Conservation (phyloP, 768 basidiomycete genomes). For the Leccinum uliginosum region DNA sequence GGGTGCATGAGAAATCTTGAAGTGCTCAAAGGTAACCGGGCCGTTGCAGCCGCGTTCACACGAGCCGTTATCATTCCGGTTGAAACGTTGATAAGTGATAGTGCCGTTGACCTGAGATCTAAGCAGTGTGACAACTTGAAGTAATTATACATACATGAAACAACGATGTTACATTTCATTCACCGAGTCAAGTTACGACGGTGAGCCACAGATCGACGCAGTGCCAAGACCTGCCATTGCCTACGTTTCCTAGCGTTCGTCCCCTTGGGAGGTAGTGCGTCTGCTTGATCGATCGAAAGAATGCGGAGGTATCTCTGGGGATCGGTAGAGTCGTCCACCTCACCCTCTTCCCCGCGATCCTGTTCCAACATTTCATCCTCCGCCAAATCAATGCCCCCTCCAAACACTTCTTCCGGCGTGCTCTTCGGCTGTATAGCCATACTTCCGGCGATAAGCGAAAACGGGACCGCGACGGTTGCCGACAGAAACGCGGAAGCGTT, state of each 20-base stretch:
- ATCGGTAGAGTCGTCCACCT: slow-evolving; percentile 71
- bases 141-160: background rate
- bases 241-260: slow-evolving; percentile 38
- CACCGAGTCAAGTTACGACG: slow-evolving; percentile 17
- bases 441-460: slow-evolving; percentile 48
- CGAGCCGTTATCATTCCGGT: background rate
- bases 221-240: slow-evolving; percentile 45
- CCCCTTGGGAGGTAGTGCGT: slow-evolving; percentile 26
- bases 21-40: background rate
- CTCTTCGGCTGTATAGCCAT: slow-evolving; percentile 33
- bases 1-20: background rate
- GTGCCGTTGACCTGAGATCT: background rate
- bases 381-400: slow-evolving; percentile 62
- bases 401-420: slow-evolving; percentile 65
- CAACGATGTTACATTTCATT: background rate
- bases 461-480: slow-evolving; percentile 54
- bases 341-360: slow-evolving; percentile 73
- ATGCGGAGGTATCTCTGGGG: slow-evolving; percentile 51
- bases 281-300: slow-evolving; percentile 44
- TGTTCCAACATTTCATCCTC: slow-evolving; percentile 79
- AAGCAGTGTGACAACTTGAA: background rate
- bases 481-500: slow-evolving; percentile 66
- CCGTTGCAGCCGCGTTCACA: background rate
- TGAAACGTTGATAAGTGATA: background rate
- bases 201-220: slow-evolving; percentile 33